A percentile compares a stretch with the other conserved stretches of the same genome.
Evolutionary conservation across 768 basidiomycete species (phyloP).

Genomic region (Filobasidium floriforme): DNA sequence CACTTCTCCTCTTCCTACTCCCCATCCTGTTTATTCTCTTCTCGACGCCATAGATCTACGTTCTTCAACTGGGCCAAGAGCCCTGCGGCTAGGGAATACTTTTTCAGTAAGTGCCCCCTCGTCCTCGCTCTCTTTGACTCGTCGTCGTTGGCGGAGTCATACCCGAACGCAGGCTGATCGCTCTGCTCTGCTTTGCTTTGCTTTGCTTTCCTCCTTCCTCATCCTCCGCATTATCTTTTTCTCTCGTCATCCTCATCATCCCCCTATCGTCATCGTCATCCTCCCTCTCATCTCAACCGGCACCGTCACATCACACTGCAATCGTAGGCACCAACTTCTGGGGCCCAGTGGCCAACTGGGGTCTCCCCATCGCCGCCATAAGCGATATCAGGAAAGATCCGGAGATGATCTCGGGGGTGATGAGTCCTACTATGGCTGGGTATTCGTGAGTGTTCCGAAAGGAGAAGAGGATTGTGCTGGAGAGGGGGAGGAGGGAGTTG

Average conservation of each 20-base stretch:
- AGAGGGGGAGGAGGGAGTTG: no score
- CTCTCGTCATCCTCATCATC: no score
- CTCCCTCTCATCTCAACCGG: no score
- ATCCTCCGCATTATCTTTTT: no score
- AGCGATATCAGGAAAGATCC: constrained; percentile 86
- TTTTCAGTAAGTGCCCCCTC: constrained; percentile 67
- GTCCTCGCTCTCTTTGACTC: constrained; percentile 12
- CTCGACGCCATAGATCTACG: constrained; percentile 9
- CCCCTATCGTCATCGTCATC: no score
- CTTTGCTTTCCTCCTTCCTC: no score
- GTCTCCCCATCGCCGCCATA: constrained; percentile 86
- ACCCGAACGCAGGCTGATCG: not conserved
- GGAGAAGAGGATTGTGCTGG: no score
- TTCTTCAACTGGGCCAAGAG: constrained; percentile 85
- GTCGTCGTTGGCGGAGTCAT: not conserved
- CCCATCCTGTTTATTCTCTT: no score
- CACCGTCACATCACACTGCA: not conserved
- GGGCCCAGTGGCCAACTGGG: constrained; percentile 99
- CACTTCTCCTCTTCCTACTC: no score
- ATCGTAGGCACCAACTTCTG: constrained; percentile 86
- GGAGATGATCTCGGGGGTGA: constrained; percentile 85
- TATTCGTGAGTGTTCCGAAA: constrained; percentile 70
- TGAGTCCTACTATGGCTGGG: constrained; percentile 79
- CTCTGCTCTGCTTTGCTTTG: not conserved
- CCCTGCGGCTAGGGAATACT: constrained; percentile 85